These are phyloP conservation scores for Colletotrichum liriopes DNA, from an alignment of 2,329 filamentous ascomycete genomes.

Conservation along the genomic window DNA sequence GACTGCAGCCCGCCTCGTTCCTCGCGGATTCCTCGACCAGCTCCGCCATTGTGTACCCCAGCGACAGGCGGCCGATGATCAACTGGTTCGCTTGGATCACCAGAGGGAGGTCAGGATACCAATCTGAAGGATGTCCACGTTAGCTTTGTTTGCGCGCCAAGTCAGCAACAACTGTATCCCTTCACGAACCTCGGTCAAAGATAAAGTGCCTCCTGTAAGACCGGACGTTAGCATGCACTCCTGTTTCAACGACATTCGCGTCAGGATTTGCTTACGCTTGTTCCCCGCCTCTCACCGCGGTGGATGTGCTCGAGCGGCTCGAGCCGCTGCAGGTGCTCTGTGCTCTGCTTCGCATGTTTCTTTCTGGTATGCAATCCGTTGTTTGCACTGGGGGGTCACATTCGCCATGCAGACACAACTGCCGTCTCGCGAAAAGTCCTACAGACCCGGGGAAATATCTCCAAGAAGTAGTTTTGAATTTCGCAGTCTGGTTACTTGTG, in stretches of 20 bases:
- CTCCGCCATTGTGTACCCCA: conserved; percentile 31
- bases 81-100: conserved; percentile 40
- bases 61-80: conserved; percentile 36
- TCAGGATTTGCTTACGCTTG: conserved; percentile 12
- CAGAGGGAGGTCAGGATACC: conserved; percentile 39
- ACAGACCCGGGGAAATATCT: neutral
- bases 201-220: conserved; percentile 33
- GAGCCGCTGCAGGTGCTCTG: conserved; percentile 38
- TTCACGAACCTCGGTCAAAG: conserved; percentile 38
- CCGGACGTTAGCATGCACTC: neutral
- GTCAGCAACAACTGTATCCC: neutral
- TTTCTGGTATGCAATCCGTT: neutral
- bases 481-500: neutral
- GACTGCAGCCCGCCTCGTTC: conserved; percentile 36
- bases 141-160: neutral
- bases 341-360: conserved; percentile 31
- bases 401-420: conserved; percentile 1
- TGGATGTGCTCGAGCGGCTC: conserved; percentile 28
- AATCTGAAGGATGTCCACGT: conserved; percentile 12
- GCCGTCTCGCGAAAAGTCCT: no score
- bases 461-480: neutral
- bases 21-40: conserved; percentile 34
- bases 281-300: neutral
- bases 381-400: neutral
- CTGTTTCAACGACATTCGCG: neutral